Evolutionary conservation across 2,329 filamentous ascomycete genomes (phyloP), one percentile per base, ranked within the genome.

Genomic region (Setomelanomma holmii): DNA sequence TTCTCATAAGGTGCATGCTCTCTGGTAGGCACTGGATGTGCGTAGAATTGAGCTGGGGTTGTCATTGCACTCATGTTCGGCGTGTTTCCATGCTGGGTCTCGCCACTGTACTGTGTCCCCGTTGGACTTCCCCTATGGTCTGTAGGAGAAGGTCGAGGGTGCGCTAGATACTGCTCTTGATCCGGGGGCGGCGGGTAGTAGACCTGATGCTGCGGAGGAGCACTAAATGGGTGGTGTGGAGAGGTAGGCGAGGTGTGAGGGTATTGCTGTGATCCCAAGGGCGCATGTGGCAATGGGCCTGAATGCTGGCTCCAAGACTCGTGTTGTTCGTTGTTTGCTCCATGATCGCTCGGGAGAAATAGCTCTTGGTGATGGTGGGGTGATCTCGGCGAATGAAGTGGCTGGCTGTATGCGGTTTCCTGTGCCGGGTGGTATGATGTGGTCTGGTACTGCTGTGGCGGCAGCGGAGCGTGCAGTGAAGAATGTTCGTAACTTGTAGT

Each of bases 401-500:
- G 14, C 14, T 39, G 24, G 27, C 12, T 22, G n/a, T 45, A 35
- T 11, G 4, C 17, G 7, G 30, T 5, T 4, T 45, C 42, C 19
- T 35, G 27, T 7, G 17, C 17, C 21, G 35, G 4, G 5, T 22
- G 21, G 14, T 33, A 20, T 6, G 34, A 17, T 4, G 35, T 42
- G 20, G 30, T 35, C 8, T 21, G n/a, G 27, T 36, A 16, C 6
- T 11, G 12, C 5, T 49, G 45, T 12, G 20, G 17, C 10, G 45
- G n/a, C 23, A 7, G 7, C 12, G 38, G 22, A 7, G 63, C 57
- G 33, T 58, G 46, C 16, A 56, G 51, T 11, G 58, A 64, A 27
- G 55, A 40, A 23, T 64, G 53, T 14, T 65, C 56, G 43, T 62
- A 50, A 52, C 58, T 68, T 19, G 51, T 36, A 12, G 63, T 63